A percentile compares a stretch with the other conserved stretches of the same genome.
Conservation (phyloP, 768 basidiomycete species). For the Hericium coralloides region DNA sequence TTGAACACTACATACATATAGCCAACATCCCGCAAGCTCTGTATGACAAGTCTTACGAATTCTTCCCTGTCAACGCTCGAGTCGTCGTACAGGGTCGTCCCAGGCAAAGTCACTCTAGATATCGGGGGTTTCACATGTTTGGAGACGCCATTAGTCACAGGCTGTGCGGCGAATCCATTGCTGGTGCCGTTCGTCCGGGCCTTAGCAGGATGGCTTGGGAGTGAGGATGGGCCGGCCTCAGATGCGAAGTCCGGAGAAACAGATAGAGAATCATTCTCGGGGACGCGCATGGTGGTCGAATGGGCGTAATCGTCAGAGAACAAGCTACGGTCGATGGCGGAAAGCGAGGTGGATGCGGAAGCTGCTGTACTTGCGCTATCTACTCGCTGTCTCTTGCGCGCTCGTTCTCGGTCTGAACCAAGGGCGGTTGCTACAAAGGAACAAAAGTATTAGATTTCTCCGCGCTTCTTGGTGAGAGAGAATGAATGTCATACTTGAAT, state of each 20-base stretch:
- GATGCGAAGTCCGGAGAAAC: conserved; percentile 6
- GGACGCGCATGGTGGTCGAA: conserved; percentile 11
- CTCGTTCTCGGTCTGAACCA: conserved; percentile 21
- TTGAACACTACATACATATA: conserved; percentile 31
- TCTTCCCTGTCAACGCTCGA: conserved; percentile 80
- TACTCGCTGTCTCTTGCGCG: conserved; percentile 65
- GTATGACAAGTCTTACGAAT: conserved; percentile 81
- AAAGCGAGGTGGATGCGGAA: conserved; percentile 25
- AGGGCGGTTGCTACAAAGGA: not conserved
- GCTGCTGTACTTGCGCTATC: conserved; percentile 28
- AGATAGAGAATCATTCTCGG: conserved; percentile 10
- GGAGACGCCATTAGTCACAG: conserved; percentile 29
- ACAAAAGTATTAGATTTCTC: not conserved
- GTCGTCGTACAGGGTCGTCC: conserved; percentile 70
- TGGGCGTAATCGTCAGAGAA: conserved; percentile 3
- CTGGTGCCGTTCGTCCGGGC: conserved; percentile 26
- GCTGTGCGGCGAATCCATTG: conserved; percentile 1
- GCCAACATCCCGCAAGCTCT: conserved; percentile 84
- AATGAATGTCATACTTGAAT: conserved; percentile 4
- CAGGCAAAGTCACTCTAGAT: conserved; percentile 57
- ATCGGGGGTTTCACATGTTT: conserved; percentile 43
- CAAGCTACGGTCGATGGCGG: conserved; percentile 16
- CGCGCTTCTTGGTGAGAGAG: not conserved
- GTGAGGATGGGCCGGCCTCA: conserved; percentile 8
- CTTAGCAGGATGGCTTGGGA: conserved; percentile 7